phyloP scores from a whole-genome alignment of 2,329 filamentous ascomycete species.

The Aschersonia sp. region DNA sequence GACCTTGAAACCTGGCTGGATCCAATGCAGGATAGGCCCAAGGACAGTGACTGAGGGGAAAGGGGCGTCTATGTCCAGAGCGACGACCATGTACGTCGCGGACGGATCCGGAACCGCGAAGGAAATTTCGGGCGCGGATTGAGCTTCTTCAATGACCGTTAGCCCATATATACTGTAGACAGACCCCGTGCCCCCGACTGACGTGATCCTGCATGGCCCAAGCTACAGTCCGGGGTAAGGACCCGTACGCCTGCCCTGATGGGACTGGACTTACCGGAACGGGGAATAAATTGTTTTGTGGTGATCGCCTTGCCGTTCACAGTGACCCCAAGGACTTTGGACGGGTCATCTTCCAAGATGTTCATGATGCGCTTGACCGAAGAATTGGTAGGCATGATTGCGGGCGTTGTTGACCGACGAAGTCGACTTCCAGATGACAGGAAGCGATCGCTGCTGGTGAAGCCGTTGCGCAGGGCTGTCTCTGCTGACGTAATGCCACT shows the following conservation, averaged over 20 bases:
- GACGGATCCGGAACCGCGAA: not conserved
- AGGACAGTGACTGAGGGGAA: conserved; percentile 23
- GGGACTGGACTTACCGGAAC: conserved; percentile 46
- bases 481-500: too few relatives aligned
- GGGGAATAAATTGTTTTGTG: conserved; percentile 9
- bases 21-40: conserved; percentile 31
- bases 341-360: conserved; percentile 4
- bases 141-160: conserved; percentile 16
- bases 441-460: too few relatives aligned
- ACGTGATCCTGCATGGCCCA: not conserved
- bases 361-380: conserved; percentile 1
- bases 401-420: not conserved
- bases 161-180: conserved; percentile 20
- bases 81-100: conserved; percentile 21
- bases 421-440: too few relatives aligned
- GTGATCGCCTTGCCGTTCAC: conserved; percentile 1
- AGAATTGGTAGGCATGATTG: conserved; percentile 3
- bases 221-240: too few relatives aligned
- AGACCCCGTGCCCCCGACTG: conserved; percentile 15
- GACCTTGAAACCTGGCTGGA: conserved; percentile 21
- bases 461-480: too few relatives aligned
- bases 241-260: conserved; percentile 18
- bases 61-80: conserved; percentile 32
- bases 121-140: not conserved
- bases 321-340: conserved; percentile 7